Percentiles rank a stretch among this genome's conserved stretches.
Conservation (phyloP, 306 rosid species). For the Gleditsia sinensis region DNA sequence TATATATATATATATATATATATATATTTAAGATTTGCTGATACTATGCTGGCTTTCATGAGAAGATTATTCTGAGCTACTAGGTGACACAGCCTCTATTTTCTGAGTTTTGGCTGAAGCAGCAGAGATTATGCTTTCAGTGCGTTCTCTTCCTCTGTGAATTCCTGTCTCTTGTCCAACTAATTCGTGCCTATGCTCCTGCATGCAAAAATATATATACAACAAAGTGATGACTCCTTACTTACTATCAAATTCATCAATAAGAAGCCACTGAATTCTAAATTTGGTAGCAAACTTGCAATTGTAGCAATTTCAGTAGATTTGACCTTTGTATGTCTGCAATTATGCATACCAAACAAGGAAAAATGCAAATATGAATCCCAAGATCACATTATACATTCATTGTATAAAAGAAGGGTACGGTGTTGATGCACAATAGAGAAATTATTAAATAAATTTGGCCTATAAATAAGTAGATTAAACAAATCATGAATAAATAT, state of each 20-base stretch:
- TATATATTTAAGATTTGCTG: conserved; percentile 9
- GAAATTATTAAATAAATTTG: too few relatives aligned
- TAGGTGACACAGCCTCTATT: conserved; percentile 7
- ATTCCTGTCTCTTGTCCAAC: background rate
- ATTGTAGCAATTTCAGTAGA: background rate
- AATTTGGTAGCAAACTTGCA: background rate
- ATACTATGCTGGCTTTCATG: background rate
- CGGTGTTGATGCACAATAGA: too few relatives aligned
- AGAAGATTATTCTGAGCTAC: conserved; percentile 28
- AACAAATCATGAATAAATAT: too few relatives aligned
- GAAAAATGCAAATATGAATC: too few relatives aligned
- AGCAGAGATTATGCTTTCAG: conserved; percentile 6
- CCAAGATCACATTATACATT: too few relatives aligned
- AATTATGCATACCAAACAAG: background rate
- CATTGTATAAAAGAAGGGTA: too few relatives aligned
- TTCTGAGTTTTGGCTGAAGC: conserved; percentile 14
- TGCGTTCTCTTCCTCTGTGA: background rate
- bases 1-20: too few relatives aligned
- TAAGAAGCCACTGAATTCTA: background rate
- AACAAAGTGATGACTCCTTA: background rate
- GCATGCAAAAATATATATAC: conserved; percentile 21
- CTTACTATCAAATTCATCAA: background rate
- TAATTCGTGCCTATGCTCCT: conserved; percentile 9
- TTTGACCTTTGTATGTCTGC: background rate
- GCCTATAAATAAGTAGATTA: too few relatives aligned